phyloP scores from a whole-genome alignment of 2,329 filamentous ascomycete species.

The Paramyrothecium sp. region DNA sequence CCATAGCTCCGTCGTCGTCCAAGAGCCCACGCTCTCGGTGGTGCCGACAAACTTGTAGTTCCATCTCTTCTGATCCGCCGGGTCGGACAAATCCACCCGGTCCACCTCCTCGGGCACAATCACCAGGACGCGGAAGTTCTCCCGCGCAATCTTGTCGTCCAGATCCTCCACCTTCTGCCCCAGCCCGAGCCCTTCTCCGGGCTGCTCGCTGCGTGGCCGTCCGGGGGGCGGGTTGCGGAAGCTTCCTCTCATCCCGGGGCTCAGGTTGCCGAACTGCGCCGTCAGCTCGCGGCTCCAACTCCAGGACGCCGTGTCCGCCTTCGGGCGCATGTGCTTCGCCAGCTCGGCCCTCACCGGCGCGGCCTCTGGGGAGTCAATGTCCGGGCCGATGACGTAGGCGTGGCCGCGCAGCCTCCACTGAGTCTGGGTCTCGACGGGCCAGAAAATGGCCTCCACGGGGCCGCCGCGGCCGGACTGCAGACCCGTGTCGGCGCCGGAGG shows the following conservation, averaged over 20 bases:
- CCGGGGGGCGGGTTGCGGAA: constrained; percentile 75
- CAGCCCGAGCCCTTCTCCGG: constrained; percentile 39
- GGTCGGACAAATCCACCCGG: constrained; percentile 67
- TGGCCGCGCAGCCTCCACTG: constrained; percentile 85
- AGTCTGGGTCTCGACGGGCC: constrained; percentile 66
- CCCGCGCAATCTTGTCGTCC: constrained; percentile 66
- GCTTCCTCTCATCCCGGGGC: constrained; percentile 73
- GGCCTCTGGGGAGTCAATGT: constrained; percentile 49
- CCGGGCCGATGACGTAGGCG: constrained; percentile 72
- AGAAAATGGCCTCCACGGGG: constrained; percentile 80
- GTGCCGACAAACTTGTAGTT: constrained; percentile 59
- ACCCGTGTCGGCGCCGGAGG: constrained; percentile 38
- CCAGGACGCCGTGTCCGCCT: constrained; percentile 52
- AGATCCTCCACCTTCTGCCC: constrained; percentile 70
- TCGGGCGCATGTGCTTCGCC: constrained; percentile 57
- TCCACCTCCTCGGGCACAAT: constrained; percentile 79
- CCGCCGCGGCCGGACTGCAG: constrained; percentile 59
- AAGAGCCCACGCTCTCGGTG: constrained; percentile 43
- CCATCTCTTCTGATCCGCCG: constrained; percentile 61
- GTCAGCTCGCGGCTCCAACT: constrained; percentile 78
- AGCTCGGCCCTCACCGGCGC: constrained; percentile 59
- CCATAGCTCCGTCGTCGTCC: constrained; percentile 72
- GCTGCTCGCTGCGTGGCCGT: constrained; percentile 50
- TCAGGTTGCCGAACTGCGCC: constrained; percentile 86
- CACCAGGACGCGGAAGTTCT: constrained; percentile 80